phyloP scores from a whole-genome alignment of 176 grass and related monocot genomes.

The Bothriochloa decipiens region DNA sequence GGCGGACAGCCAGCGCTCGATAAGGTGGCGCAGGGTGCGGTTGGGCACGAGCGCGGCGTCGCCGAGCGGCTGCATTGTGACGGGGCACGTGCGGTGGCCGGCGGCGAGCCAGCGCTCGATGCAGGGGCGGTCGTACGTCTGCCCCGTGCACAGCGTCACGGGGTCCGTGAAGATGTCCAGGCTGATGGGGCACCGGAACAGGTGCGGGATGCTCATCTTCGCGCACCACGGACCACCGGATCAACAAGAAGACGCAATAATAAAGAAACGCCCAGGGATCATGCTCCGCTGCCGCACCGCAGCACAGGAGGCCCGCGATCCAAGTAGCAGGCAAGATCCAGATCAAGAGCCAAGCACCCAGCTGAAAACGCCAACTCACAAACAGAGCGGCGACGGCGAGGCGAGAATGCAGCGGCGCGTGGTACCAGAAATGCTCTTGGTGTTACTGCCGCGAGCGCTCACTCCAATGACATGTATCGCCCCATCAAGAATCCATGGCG shows the following conservation, averaged over 20 bases:
- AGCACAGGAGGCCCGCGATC: background rate
- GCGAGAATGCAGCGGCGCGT: background rate
- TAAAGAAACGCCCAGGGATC: conserved; percentile 5
- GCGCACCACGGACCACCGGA: background rate
- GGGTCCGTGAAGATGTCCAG: conserved; percentile 92
- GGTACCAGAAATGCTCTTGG: background rate
- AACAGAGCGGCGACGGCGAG: background rate
- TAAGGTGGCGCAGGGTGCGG: conserved; percentile 84
- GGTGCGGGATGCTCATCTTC: conserved; percentile 86
- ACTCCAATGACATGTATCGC: conserved; percentile 36
- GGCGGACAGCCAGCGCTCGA: conserved; percentile 74
- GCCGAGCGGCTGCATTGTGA: conserved; percentile 88
- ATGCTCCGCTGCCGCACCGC: background rate
- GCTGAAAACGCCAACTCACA: background rate
- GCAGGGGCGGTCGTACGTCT: conserved; percentile 84
- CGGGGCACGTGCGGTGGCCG: conserved; percentile 88
- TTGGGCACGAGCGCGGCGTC: conserved; percentile 83
- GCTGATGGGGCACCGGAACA: conserved; percentile 96
- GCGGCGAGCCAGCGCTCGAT: conserved; percentile 88
- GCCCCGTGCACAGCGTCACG: conserved; percentile 87
- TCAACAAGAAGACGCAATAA: background rate
- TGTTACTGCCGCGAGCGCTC: conserved; percentile 16
- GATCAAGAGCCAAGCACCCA: background rate
- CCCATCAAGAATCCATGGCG: conserved; percentile 50
- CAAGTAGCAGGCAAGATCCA: conserved; percentile 26